A percentile compares a stretch with the other conserved stretches of the same genome.
These are phyloP conservation scores for Musa balbisiana DNA, from an alignment of 202 grass and related monocot genomes.

Conservation along the genomic window DNA sequence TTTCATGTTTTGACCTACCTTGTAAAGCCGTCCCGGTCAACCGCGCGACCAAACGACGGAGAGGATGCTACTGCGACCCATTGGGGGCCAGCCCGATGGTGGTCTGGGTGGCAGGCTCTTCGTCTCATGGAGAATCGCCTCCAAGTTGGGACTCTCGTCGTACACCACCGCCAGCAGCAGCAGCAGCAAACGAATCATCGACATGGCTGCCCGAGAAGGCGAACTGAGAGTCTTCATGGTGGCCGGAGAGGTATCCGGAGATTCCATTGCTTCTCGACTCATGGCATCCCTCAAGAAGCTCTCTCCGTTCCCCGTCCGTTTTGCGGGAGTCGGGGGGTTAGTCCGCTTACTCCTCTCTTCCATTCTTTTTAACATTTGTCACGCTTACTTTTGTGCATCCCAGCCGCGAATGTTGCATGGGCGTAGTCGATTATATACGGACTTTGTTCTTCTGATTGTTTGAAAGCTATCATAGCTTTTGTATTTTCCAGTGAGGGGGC, in stretches of 20 bases:
- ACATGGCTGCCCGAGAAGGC: slow-evolving; percentile 59
- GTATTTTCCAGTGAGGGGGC: not conserved
- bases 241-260: slow-evolving; percentile 89
- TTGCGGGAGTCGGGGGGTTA: slow-evolving; percentile 80
- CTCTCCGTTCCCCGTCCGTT: slow-evolving; percentile 66
- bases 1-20: too few species aligned
- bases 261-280: slow-evolving; percentile 68
- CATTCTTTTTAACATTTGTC: not conserved
- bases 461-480: not conserved
- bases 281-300: slow-evolving; percentile 65
- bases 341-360: slow-evolving; percentile 1
- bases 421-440: not conserved
- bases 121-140: not conserved
- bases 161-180: not conserved
- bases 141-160: not conserved
- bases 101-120: not conserved
- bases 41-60: not conserved
- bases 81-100: not conserved
- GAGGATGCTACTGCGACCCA: not conserved
- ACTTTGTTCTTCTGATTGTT: not conserved
- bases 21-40: too few species aligned
- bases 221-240: slow-evolving; percentile 85
- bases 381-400: not conserved
- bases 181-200: slow-evolving; percentile 29
- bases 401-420: not conserved